Conservation (phyloP, 2,329 filamentous ascomycete species). For the Penicillium sclerotigenum region DNA sequence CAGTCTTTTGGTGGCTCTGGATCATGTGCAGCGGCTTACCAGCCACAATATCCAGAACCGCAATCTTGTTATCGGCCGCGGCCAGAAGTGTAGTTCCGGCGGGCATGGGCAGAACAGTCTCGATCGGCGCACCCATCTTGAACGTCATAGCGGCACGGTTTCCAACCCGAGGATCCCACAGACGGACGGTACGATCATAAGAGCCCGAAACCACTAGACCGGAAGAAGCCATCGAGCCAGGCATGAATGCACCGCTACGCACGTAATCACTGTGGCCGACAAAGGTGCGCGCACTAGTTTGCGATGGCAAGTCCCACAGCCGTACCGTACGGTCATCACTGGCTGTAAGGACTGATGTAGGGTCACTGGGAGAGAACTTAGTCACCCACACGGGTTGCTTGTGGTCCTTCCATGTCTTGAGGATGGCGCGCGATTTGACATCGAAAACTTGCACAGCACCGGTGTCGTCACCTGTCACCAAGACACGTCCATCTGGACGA, state of each 20-base stretch:
- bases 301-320: constrained; percentile 86
- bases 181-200: constrained; percentile 87
- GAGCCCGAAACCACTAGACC: constrained; percentile 83
- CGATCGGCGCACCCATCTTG: constrained; percentile 86
- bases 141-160: constrained; percentile 79
- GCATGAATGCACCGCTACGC: constrained; percentile 80
- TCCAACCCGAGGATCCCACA: constrained; percentile 85
- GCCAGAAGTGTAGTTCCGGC: constrained; percentile 84
- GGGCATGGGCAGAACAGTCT: constrained; percentile 81
- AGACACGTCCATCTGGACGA: constrained; percentile 78
- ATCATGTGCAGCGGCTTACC: constrained; percentile 83
- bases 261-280: constrained; percentile 91
- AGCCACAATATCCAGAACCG: constrained; percentile 87
- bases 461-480: constrained; percentile 87
- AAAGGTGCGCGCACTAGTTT: constrained; percentile 72
- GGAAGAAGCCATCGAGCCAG: constrained; percentile 56
- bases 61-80: constrained; percentile 79
- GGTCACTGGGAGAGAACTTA: constrained; percentile 83
- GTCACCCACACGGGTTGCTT: constrained; percentile 92
- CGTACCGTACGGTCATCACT: constrained; percentile 91
- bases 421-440: constrained; percentile 78
- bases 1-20: constrained; percentile 95
- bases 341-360: constrained; percentile 82
- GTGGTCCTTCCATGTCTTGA: constrained; percentile 93
- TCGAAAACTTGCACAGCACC: constrained; percentile 96